These are phyloP conservation scores for Hypoxylon sp. DNA, from an alignment of 2,329 filamentous ascomycete genomes.

Conservation along the genomic window DNA sequence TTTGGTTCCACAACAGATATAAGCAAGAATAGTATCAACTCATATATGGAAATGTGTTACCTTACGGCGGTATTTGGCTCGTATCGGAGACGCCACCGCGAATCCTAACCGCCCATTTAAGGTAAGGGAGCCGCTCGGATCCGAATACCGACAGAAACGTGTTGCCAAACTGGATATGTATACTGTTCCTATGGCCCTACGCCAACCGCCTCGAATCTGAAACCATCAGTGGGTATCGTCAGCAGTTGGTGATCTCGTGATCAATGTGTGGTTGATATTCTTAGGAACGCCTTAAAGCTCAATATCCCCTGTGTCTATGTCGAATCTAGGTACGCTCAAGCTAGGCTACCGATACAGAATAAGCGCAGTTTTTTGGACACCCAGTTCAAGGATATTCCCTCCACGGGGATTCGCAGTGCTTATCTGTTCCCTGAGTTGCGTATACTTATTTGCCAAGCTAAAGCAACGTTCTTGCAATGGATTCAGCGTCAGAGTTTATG, in stretches of 20 bases:
- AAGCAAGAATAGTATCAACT: not conserved
- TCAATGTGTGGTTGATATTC: conserved; percentile 5
- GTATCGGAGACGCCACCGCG: conserved; percentile 18
- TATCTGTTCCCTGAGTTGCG: not conserved
- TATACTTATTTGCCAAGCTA: not conserved
- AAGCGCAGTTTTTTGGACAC: not conserved
- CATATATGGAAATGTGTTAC: conserved; percentile 3
- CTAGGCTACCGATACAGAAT: not conserved
- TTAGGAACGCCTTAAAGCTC: conserved; percentile 11
- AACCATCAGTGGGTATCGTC: conserved; percentile 27
- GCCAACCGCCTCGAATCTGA: conserved; percentile 16
- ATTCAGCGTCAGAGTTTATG: too few relatives aligned
- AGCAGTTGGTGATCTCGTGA: conserved; percentile 8
- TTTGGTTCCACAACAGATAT: not conserved
- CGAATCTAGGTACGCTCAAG: not conserved
- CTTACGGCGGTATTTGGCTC: conserved; percentile 1
- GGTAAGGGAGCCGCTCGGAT: conserved; percentile 17
- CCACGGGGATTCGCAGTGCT: too few relatives aligned
- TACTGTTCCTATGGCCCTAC: not conserved
- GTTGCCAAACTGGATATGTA: not conserved
- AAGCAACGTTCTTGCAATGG: not conserved
- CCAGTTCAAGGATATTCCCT: not conserved
- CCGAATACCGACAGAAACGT: conserved; percentile 13
- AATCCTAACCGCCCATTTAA: conserved; percentile 12
- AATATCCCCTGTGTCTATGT: not conserved